Evolutionary conservation across 208 protist genomes (phyloP).

Genomic region (Phytomonas sp.): DNA sequence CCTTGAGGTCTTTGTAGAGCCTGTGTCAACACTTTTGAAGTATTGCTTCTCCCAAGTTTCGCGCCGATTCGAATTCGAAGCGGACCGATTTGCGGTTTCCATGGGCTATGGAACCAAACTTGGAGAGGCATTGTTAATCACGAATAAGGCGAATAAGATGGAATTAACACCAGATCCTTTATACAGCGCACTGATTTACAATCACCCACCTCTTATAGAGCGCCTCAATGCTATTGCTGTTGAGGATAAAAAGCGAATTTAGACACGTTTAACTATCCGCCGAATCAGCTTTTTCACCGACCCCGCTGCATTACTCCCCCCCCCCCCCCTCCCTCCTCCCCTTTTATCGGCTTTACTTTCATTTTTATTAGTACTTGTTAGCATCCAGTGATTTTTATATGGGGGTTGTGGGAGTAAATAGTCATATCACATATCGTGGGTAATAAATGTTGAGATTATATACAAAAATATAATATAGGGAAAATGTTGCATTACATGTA

Average conservation of each 20-base stretch:
- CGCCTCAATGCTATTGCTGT: conserved; percentile 57
- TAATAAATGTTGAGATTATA: too few species aligned
- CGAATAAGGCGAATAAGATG: conserved; percentile 60
- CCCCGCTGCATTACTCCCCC: too few species aligned
- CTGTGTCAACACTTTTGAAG: conserved; percentile 27
- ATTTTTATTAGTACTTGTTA: background rate
- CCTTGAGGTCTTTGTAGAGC: conserved; percentile 27
- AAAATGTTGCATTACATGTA: too few species aligned
- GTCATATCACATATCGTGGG: too few species aligned
- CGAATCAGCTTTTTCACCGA: background rate
- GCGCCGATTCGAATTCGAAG: conserved; percentile 61
- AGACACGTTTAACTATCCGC: background rate
- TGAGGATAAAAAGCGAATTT: conserved; percentile 32
- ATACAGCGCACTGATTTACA: conserved; percentile 59
- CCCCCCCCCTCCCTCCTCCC: too few species aligned
- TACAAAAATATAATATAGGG: too few species aligned
- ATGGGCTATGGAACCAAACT: conserved; percentile 37
- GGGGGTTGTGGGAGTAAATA: too few species aligned
- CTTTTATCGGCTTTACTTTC: too few species aligned
- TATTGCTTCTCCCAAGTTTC: conserved; percentile 28
- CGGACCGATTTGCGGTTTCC: conserved; percentile 51
- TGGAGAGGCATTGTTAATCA: conserved; percentile 29
- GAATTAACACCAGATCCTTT: conserved; percentile 54
- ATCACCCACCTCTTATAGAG: conserved; percentile 68
- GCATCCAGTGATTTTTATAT: too few species aligned